Percentiles rank a stretch among this genome's conserved stretches.
Conservation (phyloP, 192 early-diverging fungal genomes). For the Coemansia reversa region DNA sequence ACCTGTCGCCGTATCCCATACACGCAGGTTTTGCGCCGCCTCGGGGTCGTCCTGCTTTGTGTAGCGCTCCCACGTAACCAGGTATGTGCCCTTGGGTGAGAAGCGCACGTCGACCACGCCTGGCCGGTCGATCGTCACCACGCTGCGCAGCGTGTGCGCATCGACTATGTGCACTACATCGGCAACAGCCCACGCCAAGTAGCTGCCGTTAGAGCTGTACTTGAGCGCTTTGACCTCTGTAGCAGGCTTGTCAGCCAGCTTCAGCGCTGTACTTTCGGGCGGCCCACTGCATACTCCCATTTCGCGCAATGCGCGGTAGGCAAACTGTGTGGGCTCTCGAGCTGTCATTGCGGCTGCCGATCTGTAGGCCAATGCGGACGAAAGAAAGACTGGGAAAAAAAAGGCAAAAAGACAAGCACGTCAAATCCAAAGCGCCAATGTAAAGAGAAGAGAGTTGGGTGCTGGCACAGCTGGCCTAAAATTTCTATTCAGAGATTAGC, state of each 20-base stretch:
- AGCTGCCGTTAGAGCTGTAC: conserved; percentile 74
- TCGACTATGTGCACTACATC: conserved; percentile 69
- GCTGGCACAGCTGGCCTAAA: no score
- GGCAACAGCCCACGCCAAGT: conserved; percentile 65
- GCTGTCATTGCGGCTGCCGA: conserved; percentile 20
- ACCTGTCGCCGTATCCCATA: conserved; percentile 79
- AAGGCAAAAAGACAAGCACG: no score
- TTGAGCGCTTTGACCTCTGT: conserved; percentile 45
- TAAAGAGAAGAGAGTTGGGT: no score
- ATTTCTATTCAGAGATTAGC: no score
- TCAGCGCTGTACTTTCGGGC: conserved; percentile 19
- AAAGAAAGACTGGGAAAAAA: no score
- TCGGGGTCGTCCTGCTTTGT: conserved; percentile 58
- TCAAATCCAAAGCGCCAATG: no score
- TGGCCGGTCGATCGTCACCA: conserved; percentile 62
- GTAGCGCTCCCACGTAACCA: conserved; percentile 84
- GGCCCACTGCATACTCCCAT: conserved; percentile 45
- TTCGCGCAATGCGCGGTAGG: conserved; percentile 44
- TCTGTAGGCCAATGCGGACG: no score
- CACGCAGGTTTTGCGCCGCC: conserved; percentile 72
- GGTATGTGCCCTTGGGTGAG: conserved; percentile 85
- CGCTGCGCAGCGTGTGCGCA: conserved; percentile 60
- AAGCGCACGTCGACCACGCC: conserved; percentile 85
- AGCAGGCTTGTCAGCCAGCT: conserved; percentile 20
- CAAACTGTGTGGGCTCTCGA: conserved; percentile 42